Base-by-base conservation (phyloP, 2,329 filamentous ascomycete species). In the Pseudopyrenochaeta lycopersici region DNA sequence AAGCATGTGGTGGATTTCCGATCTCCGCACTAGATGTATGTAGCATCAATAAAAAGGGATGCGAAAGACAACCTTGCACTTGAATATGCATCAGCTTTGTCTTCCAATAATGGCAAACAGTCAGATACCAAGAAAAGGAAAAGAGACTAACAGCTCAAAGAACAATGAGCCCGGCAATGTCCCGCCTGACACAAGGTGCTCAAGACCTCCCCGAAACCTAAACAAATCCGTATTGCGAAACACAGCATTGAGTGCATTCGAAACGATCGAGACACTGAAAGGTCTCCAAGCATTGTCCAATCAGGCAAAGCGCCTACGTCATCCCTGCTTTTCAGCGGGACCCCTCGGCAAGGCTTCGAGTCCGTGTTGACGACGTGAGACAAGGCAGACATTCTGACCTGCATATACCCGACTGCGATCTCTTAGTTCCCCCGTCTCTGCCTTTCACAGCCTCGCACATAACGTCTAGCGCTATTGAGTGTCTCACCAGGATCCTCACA, bases 381-480 rank as follows among this genome's bases (percentile, higher is more conserved):
- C 53, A 43, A 66, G 62, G 56, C 62, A 62, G 56, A 52, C 48
- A 45, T 23, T 35, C 49, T 54, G 39, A 52, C 54, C 29, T 60
- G 55, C 59, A 56, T 56, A 47, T 42, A 21, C 41, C 38, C 10
- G 36, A 11, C 17, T 21, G 18, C 33, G 35, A 45, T 38, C 18
- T 30, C 39, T 40, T 17, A 31, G 46, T 45, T 23, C 14, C 27
- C 10, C 49, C 15, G 40, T 30, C 32, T 47, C 32, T 46, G 32
- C 40, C 33, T 41, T 21, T 31, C 35, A 35, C 20, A 31, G 42
- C 35, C 33, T 41, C 41, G 15, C 31, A 30, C 17, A 30, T 7
- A 20, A 42, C 43, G 44, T 30, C 29, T 27, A 36, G 31, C 20
- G 45, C 21, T 9, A 23, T 11, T 38, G 35, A 46, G 33, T 38